Conservation (phyloP, 2,329 filamentous ascomycete species). For the Ilyonectria robusta region DNA sequence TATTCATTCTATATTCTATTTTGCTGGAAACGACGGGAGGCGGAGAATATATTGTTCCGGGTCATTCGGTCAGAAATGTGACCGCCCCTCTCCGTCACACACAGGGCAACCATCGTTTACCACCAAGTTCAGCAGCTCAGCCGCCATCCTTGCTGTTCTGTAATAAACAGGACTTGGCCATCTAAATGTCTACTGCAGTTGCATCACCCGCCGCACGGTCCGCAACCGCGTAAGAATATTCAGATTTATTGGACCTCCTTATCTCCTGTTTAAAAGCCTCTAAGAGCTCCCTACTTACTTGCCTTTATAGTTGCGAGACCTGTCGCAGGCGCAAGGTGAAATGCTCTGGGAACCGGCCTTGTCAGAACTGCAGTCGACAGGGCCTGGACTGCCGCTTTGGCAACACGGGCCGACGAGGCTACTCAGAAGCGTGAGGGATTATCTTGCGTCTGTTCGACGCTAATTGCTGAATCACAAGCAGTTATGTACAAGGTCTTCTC, state of each 20-base stretch:
- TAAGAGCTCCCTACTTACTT: neutral
- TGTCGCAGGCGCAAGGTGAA: constrained; percentile 49
- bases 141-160: neutral
- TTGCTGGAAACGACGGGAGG: too few species aligned
- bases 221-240: constrained; percentile 34
- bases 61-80: neutral
- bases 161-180: neutral
- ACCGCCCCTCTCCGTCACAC: neutral
- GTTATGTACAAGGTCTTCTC: constrained; percentile 40
- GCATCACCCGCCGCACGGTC: constrained; percentile 32
- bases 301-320: constrained; percentile 36
- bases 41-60: neutral
- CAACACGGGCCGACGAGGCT: constrained; percentile 35
- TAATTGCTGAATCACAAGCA: constrained; percentile 10
- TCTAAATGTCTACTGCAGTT: constrained; percentile 19
- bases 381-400: constrained; percentile 46
- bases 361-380: constrained; percentile 42
- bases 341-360: constrained; percentile 47
- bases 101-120: neutral
- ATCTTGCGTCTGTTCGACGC: neutral
- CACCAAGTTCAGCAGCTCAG: neutral
- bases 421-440: constrained; percentile 42
- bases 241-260: neutral
- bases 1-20: too few species aligned
- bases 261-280: neutral